A percentile compares a stretch with the other conserved stretches of the same genome.
Evolutionary conservation across 2,329 filamentous ascomycete species (phyloP).

Genomic region (Claviceps maximensis): DNA sequence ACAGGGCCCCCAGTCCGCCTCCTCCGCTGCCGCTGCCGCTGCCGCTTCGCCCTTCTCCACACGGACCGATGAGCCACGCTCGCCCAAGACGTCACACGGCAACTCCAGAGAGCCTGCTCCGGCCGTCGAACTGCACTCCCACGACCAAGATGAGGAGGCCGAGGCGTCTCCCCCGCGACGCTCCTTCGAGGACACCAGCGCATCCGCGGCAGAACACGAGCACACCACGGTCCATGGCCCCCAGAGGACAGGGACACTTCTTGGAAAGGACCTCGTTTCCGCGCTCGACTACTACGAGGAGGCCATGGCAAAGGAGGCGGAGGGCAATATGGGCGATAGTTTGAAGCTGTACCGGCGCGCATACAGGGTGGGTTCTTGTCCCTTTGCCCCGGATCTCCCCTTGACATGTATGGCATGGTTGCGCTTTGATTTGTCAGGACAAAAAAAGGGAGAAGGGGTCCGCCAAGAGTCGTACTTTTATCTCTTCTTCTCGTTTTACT

Average conservation of each 20-base stretch:
- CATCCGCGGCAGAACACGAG: slow-evolving; percentile 1
- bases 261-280: slow-evolving; percentile 44
- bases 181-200: slow-evolving; percentile 8
- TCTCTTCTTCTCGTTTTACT: not conserved
- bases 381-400: too few relatives aligned
- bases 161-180: slow-evolving; percentile 4
- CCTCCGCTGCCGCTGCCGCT: not conserved
- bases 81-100: not conserved
- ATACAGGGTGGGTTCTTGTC: slow-evolving; percentile 50
- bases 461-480: too few relatives aligned
- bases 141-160: slow-evolving; percentile 6
- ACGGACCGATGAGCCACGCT: not conserved
- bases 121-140: not conserved
- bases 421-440: too few relatives aligned
- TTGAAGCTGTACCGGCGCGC: slow-evolving; percentile 78
- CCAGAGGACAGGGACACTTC: slow-evolving; percentile 3
- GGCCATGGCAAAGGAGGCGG: slow-evolving; percentile 76
- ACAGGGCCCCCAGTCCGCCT: not conserved
- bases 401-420: too few relatives aligned
- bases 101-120: not conserved
- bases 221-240: slow-evolving; percentile 10
- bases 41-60: too few relatives aligned
- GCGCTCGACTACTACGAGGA: slow-evolving; percentile 88
- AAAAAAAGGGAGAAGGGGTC: too few relatives aligned
- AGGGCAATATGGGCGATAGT: slow-evolving; percentile 81